Conservation (phyloP, 2,329 filamentous ascomycete genomes). For the Cercospora citrullina region DNA sequence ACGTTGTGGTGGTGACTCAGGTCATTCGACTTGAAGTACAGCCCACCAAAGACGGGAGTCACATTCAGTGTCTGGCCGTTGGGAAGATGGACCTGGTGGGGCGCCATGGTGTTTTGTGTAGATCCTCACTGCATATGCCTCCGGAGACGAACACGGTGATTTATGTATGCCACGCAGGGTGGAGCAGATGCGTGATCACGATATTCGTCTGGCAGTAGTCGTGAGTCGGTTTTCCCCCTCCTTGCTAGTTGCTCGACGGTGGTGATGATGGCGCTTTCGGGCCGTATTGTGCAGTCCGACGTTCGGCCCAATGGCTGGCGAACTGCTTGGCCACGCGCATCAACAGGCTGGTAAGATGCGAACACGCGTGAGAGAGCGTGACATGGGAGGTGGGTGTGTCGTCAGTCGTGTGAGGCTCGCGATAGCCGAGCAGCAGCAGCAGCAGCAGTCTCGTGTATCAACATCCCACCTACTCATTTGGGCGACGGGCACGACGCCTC, state of each 20-base stretch:
- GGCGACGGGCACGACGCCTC: background rate
- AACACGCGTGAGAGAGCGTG: background rate
- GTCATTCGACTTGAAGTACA: constrained; percentile 84
- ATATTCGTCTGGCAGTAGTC: background rate
- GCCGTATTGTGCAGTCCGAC: background rate
- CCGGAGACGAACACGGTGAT: background rate
- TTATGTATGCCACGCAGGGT: background rate
- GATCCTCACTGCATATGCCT: background rate
- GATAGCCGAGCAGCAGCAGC: background rate
- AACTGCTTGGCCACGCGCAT: background rate
- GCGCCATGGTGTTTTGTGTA: constrained; percentile 39
- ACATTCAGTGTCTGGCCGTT: constrained; percentile 84
- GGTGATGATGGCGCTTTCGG: background rate
- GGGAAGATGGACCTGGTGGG: constrained; percentile 67
- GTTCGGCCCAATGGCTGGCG: background rate
- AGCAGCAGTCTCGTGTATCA: background rate
- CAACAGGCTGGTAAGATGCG: background rate
- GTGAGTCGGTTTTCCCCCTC: background rate
- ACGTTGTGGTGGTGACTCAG: constrained; percentile 66
- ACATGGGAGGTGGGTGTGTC: background rate
- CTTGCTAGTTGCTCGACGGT: background rate
- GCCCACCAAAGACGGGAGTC: constrained; percentile 83
- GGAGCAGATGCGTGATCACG: background rate
- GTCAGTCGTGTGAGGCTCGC: background rate
- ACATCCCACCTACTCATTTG: background rate